These are phyloP conservation scores for Kodamaea plutei DNA, from an alignment of 1,139 yeast species.

Conservation along the genomic window DNA sequence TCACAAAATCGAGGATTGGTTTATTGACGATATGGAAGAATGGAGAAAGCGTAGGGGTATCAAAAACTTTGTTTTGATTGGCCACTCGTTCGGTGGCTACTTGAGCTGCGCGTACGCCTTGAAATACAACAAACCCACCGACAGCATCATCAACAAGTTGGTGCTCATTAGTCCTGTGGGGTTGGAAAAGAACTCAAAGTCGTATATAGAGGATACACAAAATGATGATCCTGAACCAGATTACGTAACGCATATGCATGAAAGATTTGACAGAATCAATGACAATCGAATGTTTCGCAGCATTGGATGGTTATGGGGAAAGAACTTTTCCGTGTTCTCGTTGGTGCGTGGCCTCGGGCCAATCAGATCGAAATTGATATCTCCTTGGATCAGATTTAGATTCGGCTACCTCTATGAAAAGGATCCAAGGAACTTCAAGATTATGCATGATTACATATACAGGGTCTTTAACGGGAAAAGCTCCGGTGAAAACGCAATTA, in stretches of 20 bases:
- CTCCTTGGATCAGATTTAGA: constrained; percentile 41
- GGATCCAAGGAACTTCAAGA: constrained; percentile 30
- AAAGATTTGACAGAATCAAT: not conserved
- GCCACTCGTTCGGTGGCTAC: constrained; percentile 94
- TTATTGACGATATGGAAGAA: constrained; percentile 73
- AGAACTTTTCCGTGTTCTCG: constrained; percentile 37
- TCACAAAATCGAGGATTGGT: constrained; percentile 63
- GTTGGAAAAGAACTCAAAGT: constrained; percentile 34
- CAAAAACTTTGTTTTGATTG: constrained; percentile 65
- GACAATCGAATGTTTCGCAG: not conserved
- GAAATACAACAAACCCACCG: constrained; percentile 43
- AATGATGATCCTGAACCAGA: constrained; percentile 13
- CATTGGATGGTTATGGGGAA: constrained; percentile 33
- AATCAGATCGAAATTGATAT: constrained; percentile 31
- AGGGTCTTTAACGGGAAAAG: constrained; percentile 40
- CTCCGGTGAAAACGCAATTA: constrained; percentile 45
- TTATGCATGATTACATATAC: constrained; percentile 40
- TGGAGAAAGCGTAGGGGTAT: constrained; percentile 68
- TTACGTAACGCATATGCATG: not conserved
- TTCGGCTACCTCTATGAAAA: constrained; percentile 31
- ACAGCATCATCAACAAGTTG: constrained; percentile 33
- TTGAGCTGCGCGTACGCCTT: constrained; percentile 73
- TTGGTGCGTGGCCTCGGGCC: constrained; percentile 37
- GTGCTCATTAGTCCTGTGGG: constrained; percentile 47
- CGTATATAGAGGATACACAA: constrained; percentile 16